Evolutionary conservation across 129 eudicot species (phyloP), one percentile per base, ranked within the genome.

Genomic region (Flaveria brownii): DNA sequence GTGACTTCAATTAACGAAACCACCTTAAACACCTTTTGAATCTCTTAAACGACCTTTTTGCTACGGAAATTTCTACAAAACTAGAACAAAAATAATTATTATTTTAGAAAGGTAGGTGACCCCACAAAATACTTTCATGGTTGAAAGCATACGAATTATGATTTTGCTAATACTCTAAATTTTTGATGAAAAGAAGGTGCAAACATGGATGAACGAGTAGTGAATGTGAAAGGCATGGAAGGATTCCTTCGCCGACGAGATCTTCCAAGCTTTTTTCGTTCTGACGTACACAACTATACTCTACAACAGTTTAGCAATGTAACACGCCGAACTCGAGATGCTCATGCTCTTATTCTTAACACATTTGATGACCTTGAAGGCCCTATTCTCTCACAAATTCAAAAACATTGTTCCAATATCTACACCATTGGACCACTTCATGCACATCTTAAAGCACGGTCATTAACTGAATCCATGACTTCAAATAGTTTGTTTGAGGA

Each of bases 361-460:
- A 82, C 96, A 20, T 89, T 87, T 63, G 96, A 87, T 56, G 86
- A 89, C 12, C 85, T 89, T 33, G 96, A 89, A 68, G 85, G 80
- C 1, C 76, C 89, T 25, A 81, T 89, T 43, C 76, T 89, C 64
- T 67, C 85, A n/a, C 70, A 82, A 1, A 80, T 89, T 41, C 88
- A 77, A 18, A 78, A 14, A 2, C 47, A 60, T 4, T 84, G 84
- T 57, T 81, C 88, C 9, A 86, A 82, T 17, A 57, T 87, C 47
- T 89, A 86, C 81, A 64, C 96, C 1, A 86, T 88, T 13, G 94
- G 95, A 47, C 91, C 89, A 55, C 86, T 89, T 36, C 91, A 89
- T 30, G 82, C 88, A 2, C 91, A 81, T 33, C 70, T 85, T 18
- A 82, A 85, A 39, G n/a, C 82, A 2, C 85, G 79, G 13, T 71